A percentile compares a stretch with the other conserved stretches of the same genome.
These are phyloP conservation scores for Copromyces sp. DNA, from an alignment of 495 filamentous ascomycete genomes.

Conservation along the genomic window DNA sequence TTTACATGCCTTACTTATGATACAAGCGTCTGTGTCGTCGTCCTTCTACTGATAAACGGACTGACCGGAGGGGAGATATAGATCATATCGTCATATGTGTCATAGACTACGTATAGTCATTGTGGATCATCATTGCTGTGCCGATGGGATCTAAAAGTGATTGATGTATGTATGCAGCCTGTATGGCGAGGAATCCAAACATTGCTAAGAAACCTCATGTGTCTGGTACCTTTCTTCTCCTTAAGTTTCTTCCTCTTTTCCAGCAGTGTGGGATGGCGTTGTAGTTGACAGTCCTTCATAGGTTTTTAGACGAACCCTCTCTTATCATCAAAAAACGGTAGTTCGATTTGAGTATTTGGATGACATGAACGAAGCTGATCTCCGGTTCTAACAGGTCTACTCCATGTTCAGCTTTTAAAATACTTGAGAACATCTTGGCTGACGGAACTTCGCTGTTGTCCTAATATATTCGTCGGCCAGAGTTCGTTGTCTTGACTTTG, in stretches of 20 bases:
- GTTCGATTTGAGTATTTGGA: not conserved
- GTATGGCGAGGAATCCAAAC: no score
- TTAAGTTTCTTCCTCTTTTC: no score
- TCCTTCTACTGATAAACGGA: not conserved
- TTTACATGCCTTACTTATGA: no score
- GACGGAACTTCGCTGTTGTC: no score
- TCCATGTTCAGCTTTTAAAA: not conserved
- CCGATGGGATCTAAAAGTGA: no score
- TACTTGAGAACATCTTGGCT: not conserved
- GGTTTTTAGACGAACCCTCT: not conserved
- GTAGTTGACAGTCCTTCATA: not conserved
- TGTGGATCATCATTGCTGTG: not conserved
- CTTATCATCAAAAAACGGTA: not conserved
- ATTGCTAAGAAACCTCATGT: no score
- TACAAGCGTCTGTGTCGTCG: not conserved
- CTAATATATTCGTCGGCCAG: no score
- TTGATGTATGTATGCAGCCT: no score
- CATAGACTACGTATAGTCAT: not conserved
- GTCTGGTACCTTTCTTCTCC: no score
- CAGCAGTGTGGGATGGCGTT: not conserved
- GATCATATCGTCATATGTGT: not conserved
- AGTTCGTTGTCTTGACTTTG: no score
- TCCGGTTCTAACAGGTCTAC: not conserved
- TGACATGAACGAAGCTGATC: not conserved
- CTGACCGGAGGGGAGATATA: not conserved